Evolutionary conservation across 345 rosid genomes (phyloP), one percentile per base, ranked within the genome.

Genomic region (Psidium friedrichsthalianum): DNA sequence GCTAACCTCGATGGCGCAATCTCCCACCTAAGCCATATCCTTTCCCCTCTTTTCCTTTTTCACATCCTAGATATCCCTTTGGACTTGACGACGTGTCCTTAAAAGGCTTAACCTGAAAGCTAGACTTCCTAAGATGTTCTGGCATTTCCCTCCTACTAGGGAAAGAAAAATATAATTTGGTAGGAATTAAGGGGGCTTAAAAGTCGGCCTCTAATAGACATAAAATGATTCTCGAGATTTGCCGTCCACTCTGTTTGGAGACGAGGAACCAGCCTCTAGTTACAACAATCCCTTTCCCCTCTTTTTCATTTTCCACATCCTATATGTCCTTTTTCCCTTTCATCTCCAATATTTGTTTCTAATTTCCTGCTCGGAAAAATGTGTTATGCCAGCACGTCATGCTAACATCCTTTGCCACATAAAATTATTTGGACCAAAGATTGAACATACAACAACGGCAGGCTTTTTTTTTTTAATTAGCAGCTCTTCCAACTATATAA

Each of bases 351-450:
- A 32, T 64, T 32, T 2, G 2, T 15, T 27, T 29, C 3, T 52
- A 44, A 44, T 6, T 44, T 44, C 8, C 1, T 44, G 47, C 1
- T 0, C 3, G 0, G 13, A 59, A 12, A 57, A 59, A 42, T 4
- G 14, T 59, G 36, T n/a, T 18, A n/a, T 14, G 1, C n/a, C 0
- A 1, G 4, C 4, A 58, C 0, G 1, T 59, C 40, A 27, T 0
- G 40, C 13, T 59, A n/a, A 1, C 2, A 3, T 16, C 7, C 0
- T 27, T 3, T 0, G 21, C 40, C 0, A 61, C 40, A 2, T 59
- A 27, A 27, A 27, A 0, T 8, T 27, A 1, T 14, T 64, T 0
- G 0, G 44, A 64, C 0, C 36, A 59, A 59, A 27, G 36, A 36
- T n/a, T n/a, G 3, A 36, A 36, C 2, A 36, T 3, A 36, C 36